Evolutionary conservation across 73 alveolate species (phyloP), one percentile per base, ranked within the genome.

Genomic region (Loxodes magnus): DNA sequence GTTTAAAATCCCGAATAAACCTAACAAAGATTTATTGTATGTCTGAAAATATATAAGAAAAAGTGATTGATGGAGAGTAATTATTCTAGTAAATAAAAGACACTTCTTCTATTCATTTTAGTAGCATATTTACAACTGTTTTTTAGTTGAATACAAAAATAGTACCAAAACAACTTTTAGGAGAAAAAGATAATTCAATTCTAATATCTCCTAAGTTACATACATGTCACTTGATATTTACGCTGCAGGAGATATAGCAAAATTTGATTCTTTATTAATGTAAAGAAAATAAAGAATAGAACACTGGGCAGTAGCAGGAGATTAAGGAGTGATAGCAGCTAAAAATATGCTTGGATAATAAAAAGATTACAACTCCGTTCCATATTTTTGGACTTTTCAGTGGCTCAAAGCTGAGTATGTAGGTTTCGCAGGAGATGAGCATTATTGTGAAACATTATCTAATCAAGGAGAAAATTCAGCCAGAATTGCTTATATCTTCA

Each of bases 211-310:
- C 84, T 20, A 76, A 63, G 59, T 60, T 86, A 46, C 50, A 64
- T 43, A 79, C 97, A 3, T 62, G 75, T 5, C 71, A 60, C 51
- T 52, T 17, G 66, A 80, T 48, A 64, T 86, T 28, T 86, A 31
- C 62, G 97, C 94, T 28, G 86, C 94, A 23, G 97, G 97, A 2
- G 97, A 86, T 71, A 56, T 70, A 39, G 93, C 92, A 14, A 38
- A 67, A 39, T 81, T 43, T 54, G 94, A 91, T 22, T 76, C 65
- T 67, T 64, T 78, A 79, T 52, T 42, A 7, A 71, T 88, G 38
- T 88, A 88, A 38, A 53, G 65, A n/a, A 60, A 73, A 24, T 70
- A 38, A 6, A 80, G 97, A 77, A 52, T 86, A 6, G 97, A 86
- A 52, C 97, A 86, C 62, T 71, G 77, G 76, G 62, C 56, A 34